Percentiles rank a stretch among this genome's conserved stretches.
Evolutionary conservation across 2,329 filamentous ascomycete species (phyloP).

Genomic region (Colletotrichum cuscutae): DNA sequence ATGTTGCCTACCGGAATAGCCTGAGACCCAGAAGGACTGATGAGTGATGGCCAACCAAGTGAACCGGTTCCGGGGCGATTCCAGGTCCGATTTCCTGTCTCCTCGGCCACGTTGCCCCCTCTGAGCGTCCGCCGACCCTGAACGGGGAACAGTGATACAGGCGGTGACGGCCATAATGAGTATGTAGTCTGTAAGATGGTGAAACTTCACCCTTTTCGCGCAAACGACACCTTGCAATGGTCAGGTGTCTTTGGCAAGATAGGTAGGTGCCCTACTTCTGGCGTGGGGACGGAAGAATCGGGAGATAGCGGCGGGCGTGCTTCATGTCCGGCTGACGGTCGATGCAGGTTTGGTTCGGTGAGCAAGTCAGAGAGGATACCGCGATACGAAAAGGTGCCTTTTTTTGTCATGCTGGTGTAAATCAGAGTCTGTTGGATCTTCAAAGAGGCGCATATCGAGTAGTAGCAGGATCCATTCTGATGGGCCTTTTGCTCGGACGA

Average conservation of each 20-base stretch:
- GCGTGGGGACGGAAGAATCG: background rate
- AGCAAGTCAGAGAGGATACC: background rate
- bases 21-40: slow-evolving; percentile 17
- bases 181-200: background rate
- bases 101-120: slow-evolving; percentile 15
- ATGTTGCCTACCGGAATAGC: slow-evolving; percentile 29
- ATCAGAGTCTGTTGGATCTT: slow-evolving; percentile 16
- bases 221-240: background rate
- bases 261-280: background rate
- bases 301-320: background rate
- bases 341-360: background rate
- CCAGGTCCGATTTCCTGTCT: background rate
- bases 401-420: slow-evolving; percentile 13
- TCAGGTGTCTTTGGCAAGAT: slow-evolving; percentile 5
- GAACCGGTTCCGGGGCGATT: background rate
- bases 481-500: slow-evolving; percentile 30
- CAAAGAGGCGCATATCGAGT: slow-evolving; percentile 16
- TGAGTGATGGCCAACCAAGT: slow-evolving; percentile 9
- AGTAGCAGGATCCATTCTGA: slow-evolving; percentile 17
- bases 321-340: slow-evolving; percentile 20
- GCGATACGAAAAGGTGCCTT: background rate
- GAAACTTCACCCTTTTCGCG: background rate
- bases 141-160: background rate
- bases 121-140: background rate
- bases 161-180: slow-evolving; percentile 3